phyloP scores from a whole-genome alignment of 2,329 filamentous ascomycete genomes.

The Pseudovirgaria hyperparasitica region DNA sequence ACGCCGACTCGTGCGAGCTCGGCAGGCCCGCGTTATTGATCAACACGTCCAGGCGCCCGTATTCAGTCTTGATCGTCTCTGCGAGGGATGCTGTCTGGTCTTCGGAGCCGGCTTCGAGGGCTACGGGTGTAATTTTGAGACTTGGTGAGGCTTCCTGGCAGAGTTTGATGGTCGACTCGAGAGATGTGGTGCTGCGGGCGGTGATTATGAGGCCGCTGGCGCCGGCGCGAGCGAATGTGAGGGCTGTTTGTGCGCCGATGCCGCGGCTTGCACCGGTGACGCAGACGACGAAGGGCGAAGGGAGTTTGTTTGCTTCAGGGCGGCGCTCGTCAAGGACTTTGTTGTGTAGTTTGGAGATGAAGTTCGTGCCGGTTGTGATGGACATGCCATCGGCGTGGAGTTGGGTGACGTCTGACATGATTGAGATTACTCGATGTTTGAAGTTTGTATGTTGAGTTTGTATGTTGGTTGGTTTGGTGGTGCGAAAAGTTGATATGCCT shows the following conservation, averaged over 20 bases:
- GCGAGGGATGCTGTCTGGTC: too few relatives aligned
- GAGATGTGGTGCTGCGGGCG: too few relatives aligned
- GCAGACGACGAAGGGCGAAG: constrained; percentile 13
- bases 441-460: too few relatives aligned
- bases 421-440: too few relatives aligned
- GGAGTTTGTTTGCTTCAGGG: constrained; percentile 10
- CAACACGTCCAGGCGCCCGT: constrained; percentile 22
- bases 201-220: constrained; percentile 13
- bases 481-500: too few relatives aligned
- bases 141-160: too few relatives aligned
- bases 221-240: constrained; percentile 17
- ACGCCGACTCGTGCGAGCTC: neutral
- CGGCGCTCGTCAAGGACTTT: constrained; percentile 4
- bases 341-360: constrained; percentile 4
- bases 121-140: too few relatives aligned
- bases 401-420: too few relatives aligned
- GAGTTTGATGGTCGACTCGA: too few relatives aligned
- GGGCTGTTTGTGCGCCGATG: constrained; percentile 17
- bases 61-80: constrained; percentile 9
- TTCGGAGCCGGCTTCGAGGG: too few relatives aligned
- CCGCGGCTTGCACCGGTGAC: constrained; percentile 21
- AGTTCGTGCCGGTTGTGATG: constrained; percentile 2
- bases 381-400: too few relatives aligned
- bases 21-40: constrained; percentile 24
- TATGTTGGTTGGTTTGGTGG: too few relatives aligned